Base-by-base conservation (phyloP, 2,329 filamentous ascomycete species). In the Cladosporium sp. region DNA sequence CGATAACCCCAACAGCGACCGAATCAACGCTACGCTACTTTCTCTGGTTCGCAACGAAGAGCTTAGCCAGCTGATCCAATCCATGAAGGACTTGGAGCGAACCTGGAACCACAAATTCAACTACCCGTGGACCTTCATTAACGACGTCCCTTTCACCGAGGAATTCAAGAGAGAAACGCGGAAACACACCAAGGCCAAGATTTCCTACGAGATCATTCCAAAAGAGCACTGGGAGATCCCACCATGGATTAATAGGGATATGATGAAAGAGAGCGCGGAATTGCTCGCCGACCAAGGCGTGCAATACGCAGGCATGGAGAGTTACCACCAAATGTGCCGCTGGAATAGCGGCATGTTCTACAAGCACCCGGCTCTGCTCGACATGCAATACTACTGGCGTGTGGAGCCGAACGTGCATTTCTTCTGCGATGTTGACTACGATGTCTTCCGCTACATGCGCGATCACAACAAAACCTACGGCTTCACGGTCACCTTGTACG, bases 31-130 rank as follows among this genome's bases (percentile, higher is more conserved):
- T 53, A 97, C 93, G 3, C 78, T 99, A 51, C 79, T 99, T 58
- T 87, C 90, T 18, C 80, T 99, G 32, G 93, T 99, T 50, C 85
- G 93, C 55, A 99, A 99, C 65, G 84, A 88, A 66, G 93, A 99
- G 74, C 74, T 96, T 22, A 73, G 83, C 18, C 88, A 86, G 41
- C 87, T 99, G 76, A 75, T 97, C 20, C 81, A 85, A 65, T 89
- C 90, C 20, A 99, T 99, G 89, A 72, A 73, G 50, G 92, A 99
- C 65, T 78, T 99, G 54, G 93, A 99, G 73, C 77, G 86, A 58
- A 97, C 92, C 1, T 99, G 91, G 90, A 99, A 99, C 65, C 78
- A 83, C 77, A 99, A 99, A 67, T 99, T 97, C 81, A 99, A 99
- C 75, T 99, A 99, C 67, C 93, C 93, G 0, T 99, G 93, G 89